Evolutionary conservation across 129 eudicot species (phyloP).

Genomic region (Heracleum sosnowskyi): DNA sequence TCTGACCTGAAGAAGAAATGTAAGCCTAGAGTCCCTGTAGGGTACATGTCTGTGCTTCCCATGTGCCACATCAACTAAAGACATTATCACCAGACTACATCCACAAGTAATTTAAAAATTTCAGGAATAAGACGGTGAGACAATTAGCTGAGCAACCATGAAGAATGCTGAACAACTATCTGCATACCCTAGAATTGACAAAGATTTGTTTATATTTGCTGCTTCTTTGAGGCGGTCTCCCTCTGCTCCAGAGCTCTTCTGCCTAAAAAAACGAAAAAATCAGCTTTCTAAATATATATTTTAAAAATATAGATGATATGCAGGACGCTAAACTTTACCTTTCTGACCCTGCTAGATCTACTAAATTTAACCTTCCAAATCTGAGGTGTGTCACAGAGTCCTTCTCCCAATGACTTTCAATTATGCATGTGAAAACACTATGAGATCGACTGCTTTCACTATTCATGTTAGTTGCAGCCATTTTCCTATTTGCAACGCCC

Average conservation of each 20-base stretch:
- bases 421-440: slow-evolving; percentile 79
- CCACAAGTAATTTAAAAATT: slow-evolving; percentile 7
- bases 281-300: neutral
- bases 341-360: slow-evolving; percentile 91
- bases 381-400: slow-evolving; percentile 69
- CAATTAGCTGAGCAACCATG: neutral
- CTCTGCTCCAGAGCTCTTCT: slow-evolving; percentile 81
- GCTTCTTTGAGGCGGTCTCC: slow-evolving; percentile 94
- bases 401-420: slow-evolving; percentile 88
- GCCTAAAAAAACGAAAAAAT: slow-evolving; percentile 38
- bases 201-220: slow-evolving; percentile 82
- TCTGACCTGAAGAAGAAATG: slow-evolving; percentile 87
- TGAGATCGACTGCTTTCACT: slow-evolving; percentile 91
- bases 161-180: slow-evolving; percentile 2
- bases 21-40: slow-evolving; percentile 84
- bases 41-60: slow-evolving; percentile 92
- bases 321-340: slow-evolving; percentile 37
- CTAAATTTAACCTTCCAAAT: slow-evolving; percentile 82
- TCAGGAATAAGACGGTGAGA: slow-evolving; percentile 2
- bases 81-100: slow-evolving; percentile 81
- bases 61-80: slow-evolving; percentile 82
- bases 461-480: slow-evolving; percentile 90
- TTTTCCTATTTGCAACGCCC: slow-evolving; percentile 88
- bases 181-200: slow-evolving; percentile 81
- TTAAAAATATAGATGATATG: neutral